These are phyloP conservation scores for Conticribra guillardii DNA, from an alignment of 108 stramenopile species.

Conservation along the genomic window DNA sequence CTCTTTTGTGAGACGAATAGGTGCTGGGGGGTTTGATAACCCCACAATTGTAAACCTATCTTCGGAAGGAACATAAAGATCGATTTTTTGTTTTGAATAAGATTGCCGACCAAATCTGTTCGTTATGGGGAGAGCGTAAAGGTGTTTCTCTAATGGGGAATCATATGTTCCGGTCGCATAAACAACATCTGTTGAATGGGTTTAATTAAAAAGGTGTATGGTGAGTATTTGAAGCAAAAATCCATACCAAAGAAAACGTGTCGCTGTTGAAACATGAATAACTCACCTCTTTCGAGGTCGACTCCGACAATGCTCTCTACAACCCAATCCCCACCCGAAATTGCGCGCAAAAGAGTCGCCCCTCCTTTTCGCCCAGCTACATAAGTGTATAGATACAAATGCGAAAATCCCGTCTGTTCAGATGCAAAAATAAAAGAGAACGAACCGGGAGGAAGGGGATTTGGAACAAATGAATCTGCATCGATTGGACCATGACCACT, in stretches of 20 bases:
- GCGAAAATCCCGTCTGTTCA: constrained; percentile 84
- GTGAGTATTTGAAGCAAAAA: too few species aligned
- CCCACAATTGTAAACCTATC: background rate
- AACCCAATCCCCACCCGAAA: constrained; percentile 77
- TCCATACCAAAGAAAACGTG: too few species aligned
- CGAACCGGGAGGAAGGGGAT: constrained; percentile 60
- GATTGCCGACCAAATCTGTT: background rate
- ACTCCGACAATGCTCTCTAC: constrained; percentile 83
- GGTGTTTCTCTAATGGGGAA: constrained; percentile 81
- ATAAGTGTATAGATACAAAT: constrained; percentile 89
- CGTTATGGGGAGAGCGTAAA: constrained; percentile 75
- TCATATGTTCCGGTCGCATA: constrained; percentile 86
- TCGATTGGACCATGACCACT: background rate
- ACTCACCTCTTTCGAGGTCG: constrained; percentile 41
- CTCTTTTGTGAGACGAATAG: constrained; percentile 59
- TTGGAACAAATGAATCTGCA: constrained; percentile 24
- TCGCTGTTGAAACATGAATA: too few species aligned
- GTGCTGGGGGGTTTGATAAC: constrained; percentile 13
- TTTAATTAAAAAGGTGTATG: too few species aligned
- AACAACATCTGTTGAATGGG: constrained; percentile 72
- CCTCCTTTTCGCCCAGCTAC: constrained; percentile 57
- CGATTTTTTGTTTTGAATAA: background rate
- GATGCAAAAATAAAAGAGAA: constrained; percentile 87
- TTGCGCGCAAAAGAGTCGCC: constrained; percentile 60
- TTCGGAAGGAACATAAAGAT: background rate